Evolutionary conservation across 257 asterid genomes (phyloP).

Genomic region (Penstemon eatonii): DNA sequence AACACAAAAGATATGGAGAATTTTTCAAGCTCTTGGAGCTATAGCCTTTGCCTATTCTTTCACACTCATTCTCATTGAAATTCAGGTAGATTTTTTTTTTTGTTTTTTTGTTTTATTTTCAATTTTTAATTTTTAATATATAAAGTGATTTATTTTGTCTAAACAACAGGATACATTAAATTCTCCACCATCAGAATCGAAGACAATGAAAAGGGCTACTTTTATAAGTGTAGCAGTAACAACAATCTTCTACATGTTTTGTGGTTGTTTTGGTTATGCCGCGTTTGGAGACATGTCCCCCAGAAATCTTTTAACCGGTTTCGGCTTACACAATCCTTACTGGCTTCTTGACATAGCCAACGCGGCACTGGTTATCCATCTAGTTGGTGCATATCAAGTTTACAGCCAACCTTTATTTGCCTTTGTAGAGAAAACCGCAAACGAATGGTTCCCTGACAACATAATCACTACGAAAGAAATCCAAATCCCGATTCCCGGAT

Average conservation of each 20-base stretch:
- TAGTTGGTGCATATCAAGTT: slow-evolving; percentile 88
- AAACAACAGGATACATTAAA: slow-evolving; percentile 65
- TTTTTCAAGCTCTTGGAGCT: slow-evolving; percentile 79
- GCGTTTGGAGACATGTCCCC: slow-evolving; percentile 89
- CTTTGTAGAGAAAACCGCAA: slow-evolving; percentile 63
- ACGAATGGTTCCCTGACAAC: slow-evolving; percentile 47
- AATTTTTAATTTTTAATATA: neutral
- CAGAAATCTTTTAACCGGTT: slow-evolving; percentile 81
- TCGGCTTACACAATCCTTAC: slow-evolving; percentile 81
- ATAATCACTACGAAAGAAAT: slow-evolving; percentile 48
- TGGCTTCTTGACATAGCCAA: slow-evolving; percentile 94
- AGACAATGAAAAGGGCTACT: slow-evolving; percentile 83
- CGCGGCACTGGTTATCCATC: slow-evolving; percentile 69
- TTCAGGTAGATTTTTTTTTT: slow-evolving; percentile 45
- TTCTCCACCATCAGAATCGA: slow-evolving; percentile 73
- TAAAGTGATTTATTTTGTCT: neutral
- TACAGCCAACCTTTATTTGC: slow-evolving; percentile 86
- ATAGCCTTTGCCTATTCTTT: slow-evolving; percentile 88
- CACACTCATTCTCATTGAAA: slow-evolving; percentile 76
- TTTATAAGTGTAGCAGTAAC: slow-evolving; percentile 64
- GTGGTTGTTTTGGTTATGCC: slow-evolving; percentile 91
- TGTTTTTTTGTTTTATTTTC: too few species aligned
- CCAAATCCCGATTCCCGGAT: slow-evolving; percentile 48
- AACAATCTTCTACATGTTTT: slow-evolving; percentile 80
- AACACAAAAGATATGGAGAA: slow-evolving; percentile 72